These are phyloP conservation scores for Phytophthora lateralis DNA, from an alignment of 352 stramenopile genomes.

Conservation along the genomic window DNA sequence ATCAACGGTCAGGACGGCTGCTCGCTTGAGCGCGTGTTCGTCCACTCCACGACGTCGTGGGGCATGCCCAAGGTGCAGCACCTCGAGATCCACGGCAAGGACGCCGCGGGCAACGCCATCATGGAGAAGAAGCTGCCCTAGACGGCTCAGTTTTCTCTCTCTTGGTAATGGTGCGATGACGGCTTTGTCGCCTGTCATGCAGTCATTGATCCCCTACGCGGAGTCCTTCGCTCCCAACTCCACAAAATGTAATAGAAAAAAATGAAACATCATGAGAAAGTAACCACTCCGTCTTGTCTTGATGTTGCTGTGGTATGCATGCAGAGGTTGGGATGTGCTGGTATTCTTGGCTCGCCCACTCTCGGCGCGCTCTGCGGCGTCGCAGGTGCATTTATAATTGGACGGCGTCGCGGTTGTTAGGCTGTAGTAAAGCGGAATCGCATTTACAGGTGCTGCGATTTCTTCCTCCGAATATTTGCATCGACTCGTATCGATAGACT, in stretches of 20 bases:
- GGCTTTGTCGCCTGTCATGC: neutral
- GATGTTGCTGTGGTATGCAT: neutral
- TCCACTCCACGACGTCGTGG: conserved; percentile 86
- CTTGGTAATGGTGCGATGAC: neutral
- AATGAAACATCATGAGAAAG: conserved; percentile 15
- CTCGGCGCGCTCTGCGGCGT: neutral
- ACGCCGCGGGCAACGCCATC: conserved; percentile 61
- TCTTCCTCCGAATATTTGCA: conserved; percentile 4
- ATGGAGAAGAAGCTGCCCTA: conserved; percentile 90
- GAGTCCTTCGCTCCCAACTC: conserved; percentile 8
- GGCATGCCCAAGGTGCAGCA: conserved; percentile 89
- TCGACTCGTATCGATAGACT: conserved; percentile 11
- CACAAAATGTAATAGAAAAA: conserved; percentile 44
- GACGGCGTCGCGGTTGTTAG: neutral
- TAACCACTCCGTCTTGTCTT: neutral
- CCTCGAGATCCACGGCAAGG: conserved; percentile 88
- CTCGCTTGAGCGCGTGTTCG: conserved; percentile 81
- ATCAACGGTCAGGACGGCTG: conserved; percentile 81
- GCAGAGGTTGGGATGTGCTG: neutral
- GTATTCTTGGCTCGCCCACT: conserved; percentile 19
- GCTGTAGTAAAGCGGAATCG: neutral
- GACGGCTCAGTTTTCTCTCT: neutral
- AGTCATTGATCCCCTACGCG: neutral
- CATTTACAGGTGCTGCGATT: conserved; percentile 8
- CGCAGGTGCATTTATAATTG: conserved; percentile 20